Conservation (phyloP, 208 protist genomes). For the Strigomonas culicis region DNA sequence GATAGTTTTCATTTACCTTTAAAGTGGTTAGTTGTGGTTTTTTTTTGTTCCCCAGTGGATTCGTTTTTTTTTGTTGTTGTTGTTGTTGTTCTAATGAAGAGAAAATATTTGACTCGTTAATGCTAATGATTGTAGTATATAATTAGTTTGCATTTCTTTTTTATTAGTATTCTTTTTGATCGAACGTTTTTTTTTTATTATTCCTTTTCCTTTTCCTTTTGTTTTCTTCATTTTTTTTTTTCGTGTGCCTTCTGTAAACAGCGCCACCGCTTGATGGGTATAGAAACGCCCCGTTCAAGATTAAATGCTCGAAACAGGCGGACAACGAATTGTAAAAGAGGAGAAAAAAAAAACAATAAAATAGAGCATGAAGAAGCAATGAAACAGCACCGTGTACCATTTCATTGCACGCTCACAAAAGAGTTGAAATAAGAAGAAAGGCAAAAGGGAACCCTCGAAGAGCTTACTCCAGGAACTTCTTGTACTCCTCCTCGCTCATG, state of each 20-base stretch:
- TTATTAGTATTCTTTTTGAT: neutral
- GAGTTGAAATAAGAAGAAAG: too few species aligned
- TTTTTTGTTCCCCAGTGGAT: neutral
- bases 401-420: too few species aligned
- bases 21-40: neutral
- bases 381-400: neutral
- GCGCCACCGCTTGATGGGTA: neutral
- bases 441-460: neutral
- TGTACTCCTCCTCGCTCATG: slow-evolving; percentile 82
- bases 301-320: neutral
- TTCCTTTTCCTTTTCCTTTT: slow-evolving; percentile 6
- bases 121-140: neutral
- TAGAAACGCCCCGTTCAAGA: too few species aligned
- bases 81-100: neutral
- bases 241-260: neutral
- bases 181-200: slow-evolving; percentile 15
- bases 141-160: neutral
- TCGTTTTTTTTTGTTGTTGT: neutral
- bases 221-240: slow-evolving; percentile 6
- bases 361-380: slow-evolving; percentile 1
- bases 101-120: neutral
- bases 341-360: slow-evolving; percentile 18
- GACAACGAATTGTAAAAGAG: neutral
- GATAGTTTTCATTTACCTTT: neutral
- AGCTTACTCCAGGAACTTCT: slow-evolving; percentile 81